phyloP scores from a whole-genome alignment of 148 eudicot genomes.

The Camellia sinensis region DNA sequence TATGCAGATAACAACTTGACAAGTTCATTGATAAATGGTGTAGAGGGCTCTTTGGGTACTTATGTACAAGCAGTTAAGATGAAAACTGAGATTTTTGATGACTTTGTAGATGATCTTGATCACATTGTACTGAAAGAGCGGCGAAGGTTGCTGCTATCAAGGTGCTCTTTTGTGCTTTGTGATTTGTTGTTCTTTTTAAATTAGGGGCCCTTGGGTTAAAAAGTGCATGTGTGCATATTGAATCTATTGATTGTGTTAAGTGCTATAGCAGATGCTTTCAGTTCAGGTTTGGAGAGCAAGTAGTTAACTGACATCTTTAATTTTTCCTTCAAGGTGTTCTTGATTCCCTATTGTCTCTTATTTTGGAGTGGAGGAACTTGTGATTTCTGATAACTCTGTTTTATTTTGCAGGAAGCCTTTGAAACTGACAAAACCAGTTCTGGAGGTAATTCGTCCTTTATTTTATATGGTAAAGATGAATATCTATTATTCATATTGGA shows the following conservation, averaged over 20 bases:
- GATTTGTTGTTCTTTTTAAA: constrained; percentile 3
- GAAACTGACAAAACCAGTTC: constrained; percentile 6
- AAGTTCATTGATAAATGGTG: constrained; percentile 18
- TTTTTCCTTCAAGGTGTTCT: background rate
- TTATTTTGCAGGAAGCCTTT: constrained; percentile 21
- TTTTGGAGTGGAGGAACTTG: background rate
- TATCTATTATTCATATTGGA: background rate
- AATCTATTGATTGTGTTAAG: background rate
- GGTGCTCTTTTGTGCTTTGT: constrained; percentile 31
- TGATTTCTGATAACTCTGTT: background rate
- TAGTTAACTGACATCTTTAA: background rate
- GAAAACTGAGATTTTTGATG: constrained; percentile 33
- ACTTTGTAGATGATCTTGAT: constrained; percentile 56
- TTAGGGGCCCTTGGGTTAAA: background rate
- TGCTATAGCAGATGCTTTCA: background rate
- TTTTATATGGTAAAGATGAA: background rate
- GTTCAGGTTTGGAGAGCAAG: background rate
- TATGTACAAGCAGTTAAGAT: constrained; percentile 19
- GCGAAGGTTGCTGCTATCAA: constrained; percentile 53
- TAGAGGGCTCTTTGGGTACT: constrained; percentile 18
- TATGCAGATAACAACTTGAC: constrained; percentile 7
- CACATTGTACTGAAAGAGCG: constrained; percentile 53
- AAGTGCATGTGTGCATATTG: background rate
- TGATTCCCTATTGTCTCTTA: background rate
- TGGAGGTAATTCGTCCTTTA: constrained; percentile 22